Evolutionary conservation across 208 protist species (phyloP), one percentile per base, ranked within the genome.

Genomic region (Trypanosoma cruzi): DNA sequence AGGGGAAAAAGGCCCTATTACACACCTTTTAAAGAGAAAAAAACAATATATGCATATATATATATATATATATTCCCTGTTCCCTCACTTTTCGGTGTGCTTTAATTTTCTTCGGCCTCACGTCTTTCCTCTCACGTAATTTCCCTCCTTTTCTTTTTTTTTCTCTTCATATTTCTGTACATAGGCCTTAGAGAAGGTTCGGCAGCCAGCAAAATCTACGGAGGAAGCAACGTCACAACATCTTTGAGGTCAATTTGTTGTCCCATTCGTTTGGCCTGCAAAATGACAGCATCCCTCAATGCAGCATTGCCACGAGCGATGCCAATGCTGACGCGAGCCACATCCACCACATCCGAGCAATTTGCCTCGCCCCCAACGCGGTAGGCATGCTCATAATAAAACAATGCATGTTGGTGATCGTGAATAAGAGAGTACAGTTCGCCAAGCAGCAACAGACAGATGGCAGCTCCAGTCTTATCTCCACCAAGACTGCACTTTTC

Each of bases 301-400:
- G 79, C 78, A 0, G 80, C 79, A 57, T 87, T 90, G 31, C 86
- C 86, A 31, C 81, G 74, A n/a, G 84, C 80, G 40, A 95, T 85
- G 63, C 89, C 92, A 55, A 94, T 89, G 55, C 77, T 90, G 18
- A 97, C 89, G 4, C 89, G 85, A 13, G 92, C 88, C 20, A 94
- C 50, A 60, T 85, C 84, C 34, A 93, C 88, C 10, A 91, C 71
- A 68, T 93, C 89, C 1, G 79, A 60, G 63, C 81, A 86, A 32
- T 57, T 64, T 29, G 88, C 88, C 76, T 97, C 92, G n/a, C 84
- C 86, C 4, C 81, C 87, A 4, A 97, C 79, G 28, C 89, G 85
- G 46, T 86, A 91, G 48, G 92, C 86, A 54, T 97, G 89, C 71
- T 93, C 87, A 73, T 89, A 95, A 77, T 95, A 97, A 67, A 97